Percentiles rank a stretch among this genome's conserved stretches.
Conservation (phyloP, 2,329 filamentous ascomycete genomes). For the Thelonectria rubi region DNA sequence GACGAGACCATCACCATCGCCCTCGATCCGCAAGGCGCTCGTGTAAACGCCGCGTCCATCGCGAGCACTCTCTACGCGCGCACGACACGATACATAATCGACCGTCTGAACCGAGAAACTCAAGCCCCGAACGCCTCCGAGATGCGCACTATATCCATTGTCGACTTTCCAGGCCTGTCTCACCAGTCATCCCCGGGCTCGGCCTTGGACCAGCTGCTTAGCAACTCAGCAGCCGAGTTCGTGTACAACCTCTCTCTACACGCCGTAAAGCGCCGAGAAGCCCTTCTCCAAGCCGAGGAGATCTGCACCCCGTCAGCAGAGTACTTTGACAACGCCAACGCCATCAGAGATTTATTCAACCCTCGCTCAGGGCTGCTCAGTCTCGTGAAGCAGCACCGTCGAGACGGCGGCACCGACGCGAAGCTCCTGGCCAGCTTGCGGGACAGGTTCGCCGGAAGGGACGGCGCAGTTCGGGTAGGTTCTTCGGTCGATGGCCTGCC, state of each 20-base stretch:
- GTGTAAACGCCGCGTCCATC: background rate
- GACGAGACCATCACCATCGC: background rate
- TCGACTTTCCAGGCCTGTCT: slow-evolving; percentile 2
- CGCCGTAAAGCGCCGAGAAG: background rate
- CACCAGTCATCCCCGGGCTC: background rate
- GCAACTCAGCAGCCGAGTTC: slow-evolving; percentile 3
- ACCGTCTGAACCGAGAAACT: background rate
- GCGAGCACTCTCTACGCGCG: background rate
- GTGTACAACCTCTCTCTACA: background rate
- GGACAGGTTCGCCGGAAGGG: background rate
- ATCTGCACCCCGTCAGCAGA: background rate
- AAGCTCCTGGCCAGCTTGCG: background rate
- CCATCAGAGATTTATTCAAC: background rate
- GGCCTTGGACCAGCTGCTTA: background rate
- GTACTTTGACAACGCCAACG: slow-evolving; percentile 4
- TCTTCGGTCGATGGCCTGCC: background rate
- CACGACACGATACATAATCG: background rate
- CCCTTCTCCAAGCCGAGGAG: background rate
- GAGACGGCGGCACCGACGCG: background rate
- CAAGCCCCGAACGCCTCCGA: background rate
- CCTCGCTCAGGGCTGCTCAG: background rate
- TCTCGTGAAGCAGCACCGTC: background rate
- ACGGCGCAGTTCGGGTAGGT: background rate
- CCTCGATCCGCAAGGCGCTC: background rate
- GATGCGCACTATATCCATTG: background rate